Base-by-base conservation (phyloP, 768 basidiomycete species). In the Tremella fuciformis region DNA sequence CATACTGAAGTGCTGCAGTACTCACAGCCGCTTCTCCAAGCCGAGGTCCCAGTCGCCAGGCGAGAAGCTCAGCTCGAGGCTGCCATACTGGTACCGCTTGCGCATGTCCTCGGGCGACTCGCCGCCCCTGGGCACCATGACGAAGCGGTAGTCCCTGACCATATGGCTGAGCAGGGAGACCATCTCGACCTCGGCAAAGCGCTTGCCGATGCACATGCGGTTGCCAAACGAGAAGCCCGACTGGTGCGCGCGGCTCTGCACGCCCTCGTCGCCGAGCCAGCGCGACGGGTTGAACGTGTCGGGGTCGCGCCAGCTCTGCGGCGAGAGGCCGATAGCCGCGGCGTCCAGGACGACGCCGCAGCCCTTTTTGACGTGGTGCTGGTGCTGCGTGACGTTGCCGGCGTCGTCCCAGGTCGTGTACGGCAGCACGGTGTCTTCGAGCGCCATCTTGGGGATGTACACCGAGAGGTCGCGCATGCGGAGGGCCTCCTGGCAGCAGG, bases 101-200 rank as follows among this genome's bases (percentile, higher is more conserved):
- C 40, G 52, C 65, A 63, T 62, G 53, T 59, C 42, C 40, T 60
- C 56, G 40, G 49, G 40, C 16, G 44, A 58, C 53, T 70, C 71
- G 3, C 55, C 58, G 2, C 55, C 25, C 39, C 16, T 11, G 22
- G 37, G 50, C 41, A 67, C 53, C 6, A 55, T 57, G 24, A 42
- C 13, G 8, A 64, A 37, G 46, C 13, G 53, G 56, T 49, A 67
- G 8, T 59, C 21, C 41, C 53, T 60, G 22, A 57, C 46, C 18
- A 63, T 15, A 34, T 57, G 50, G n/a, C 56, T 52, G 15, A 69
- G 24, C 38, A 69, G 52, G 2, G 56, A 41, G 18, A 65, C 62
- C 59, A 64, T 66, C 34, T 66, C 64, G 29, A 66, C 60, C 50
- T 69, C 67, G 6, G 67, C 64, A 22, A 69, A 66, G n/a, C 65